Evolutionary conservation across 768 basidiomycete genomes (phyloP).

Genomic region (Paxillus involutus): DNA sequence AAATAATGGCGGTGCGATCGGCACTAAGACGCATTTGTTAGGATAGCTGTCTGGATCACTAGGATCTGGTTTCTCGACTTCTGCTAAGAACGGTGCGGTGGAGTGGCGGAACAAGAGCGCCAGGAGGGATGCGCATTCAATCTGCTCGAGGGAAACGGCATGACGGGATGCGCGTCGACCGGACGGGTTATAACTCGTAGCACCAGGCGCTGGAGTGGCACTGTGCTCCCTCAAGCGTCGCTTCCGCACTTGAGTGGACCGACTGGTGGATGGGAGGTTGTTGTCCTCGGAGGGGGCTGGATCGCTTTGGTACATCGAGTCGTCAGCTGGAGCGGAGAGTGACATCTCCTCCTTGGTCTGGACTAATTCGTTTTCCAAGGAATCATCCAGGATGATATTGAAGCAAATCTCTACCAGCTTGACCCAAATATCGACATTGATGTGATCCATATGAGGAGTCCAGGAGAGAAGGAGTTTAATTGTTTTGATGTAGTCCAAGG

Average conservation of each 20-base stretch:
- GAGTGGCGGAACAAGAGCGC: constrained; percentile 58
- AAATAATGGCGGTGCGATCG: constrained; percentile 50
- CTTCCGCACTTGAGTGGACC: constrained; percentile 20
- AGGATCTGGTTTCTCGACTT: constrained; percentile 28
- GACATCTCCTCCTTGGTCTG: constrained; percentile 23
- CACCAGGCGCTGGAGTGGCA: constrained; percentile 18
- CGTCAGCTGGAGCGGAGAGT: constrained; percentile 8
- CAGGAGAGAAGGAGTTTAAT: constrained; percentile 64
- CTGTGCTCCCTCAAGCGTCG: constrained; percentile 22
- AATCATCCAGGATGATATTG: constrained; percentile 72
- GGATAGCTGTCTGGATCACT: constrained; percentile 29
- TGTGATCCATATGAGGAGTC: constrained; percentile 75
- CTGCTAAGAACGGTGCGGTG: constrained; percentile 54
- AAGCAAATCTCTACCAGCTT: constrained; percentile 68
- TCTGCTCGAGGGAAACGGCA: constrained; percentile 54
- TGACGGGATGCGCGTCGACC: constrained; percentile 23
- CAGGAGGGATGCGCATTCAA: constrained; percentile 70
- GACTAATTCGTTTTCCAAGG: constrained; percentile 35
- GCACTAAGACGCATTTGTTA: constrained; percentile 22
- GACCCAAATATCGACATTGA: constrained; percentile 67
- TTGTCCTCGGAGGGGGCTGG: constrained; percentile 29
- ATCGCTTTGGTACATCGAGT: constrained; percentile 36
- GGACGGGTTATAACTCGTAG: constrained; percentile 16
- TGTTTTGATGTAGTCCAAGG: constrained; percentile 80
- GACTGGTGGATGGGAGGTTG: constrained; percentile 31